phyloP scores from a whole-genome alignment of 495 filamentous ascomycete species.

The Rhypophila decipiens region DNA sequence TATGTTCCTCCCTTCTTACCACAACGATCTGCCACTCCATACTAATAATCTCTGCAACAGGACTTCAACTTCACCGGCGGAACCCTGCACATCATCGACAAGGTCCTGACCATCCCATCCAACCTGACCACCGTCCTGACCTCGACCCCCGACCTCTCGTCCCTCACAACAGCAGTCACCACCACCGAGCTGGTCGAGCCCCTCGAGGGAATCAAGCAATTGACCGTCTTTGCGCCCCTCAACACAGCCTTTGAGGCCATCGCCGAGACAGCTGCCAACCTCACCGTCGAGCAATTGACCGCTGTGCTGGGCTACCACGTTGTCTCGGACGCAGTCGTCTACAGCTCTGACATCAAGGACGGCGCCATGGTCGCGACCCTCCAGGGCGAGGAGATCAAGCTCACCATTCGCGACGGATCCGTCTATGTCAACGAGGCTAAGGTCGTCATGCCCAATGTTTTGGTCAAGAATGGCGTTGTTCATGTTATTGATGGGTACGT shows the following conservation, averaged over 20 bases:
- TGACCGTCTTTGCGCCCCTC: slow-evolving; percentile 56
- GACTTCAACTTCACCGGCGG: slow-evolving; percentile 38
- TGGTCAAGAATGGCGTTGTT: slow-evolving; percentile 47
- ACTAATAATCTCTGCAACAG: too few relatives aligned
- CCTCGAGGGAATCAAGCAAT: slow-evolving; percentile 36
- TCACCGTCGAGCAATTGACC: slow-evolving; percentile 11
- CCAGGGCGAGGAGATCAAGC: slow-evolving; percentile 32
- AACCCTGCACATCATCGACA: slow-evolving; percentile 59
- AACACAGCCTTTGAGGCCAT: slow-evolving; percentile 22
- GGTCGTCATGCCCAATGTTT: slow-evolving; percentile 41
- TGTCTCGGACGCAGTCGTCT: slow-evolving; percentile 29
- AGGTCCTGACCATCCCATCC: slow-evolving; percentile 49
- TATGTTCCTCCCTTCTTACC: too few relatives aligned
- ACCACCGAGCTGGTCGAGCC: slow-evolving; percentile 35
- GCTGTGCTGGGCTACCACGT: slow-evolving; percentile 20
- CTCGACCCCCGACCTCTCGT: slow-evolving; percentile 37
- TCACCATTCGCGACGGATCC: slow-evolving; percentile 31
- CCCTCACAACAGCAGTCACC: slow-evolving; percentile 51
- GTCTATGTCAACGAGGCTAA: slow-evolving; percentile 47
- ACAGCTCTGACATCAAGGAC: slow-evolving; percentile 29
- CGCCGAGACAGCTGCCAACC: slow-evolving; percentile 9
- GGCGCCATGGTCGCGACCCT: slow-evolving; percentile 31
- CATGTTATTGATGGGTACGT: slow-evolving; percentile 44
- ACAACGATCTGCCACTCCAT: too few relatives aligned
- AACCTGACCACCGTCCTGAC: slow-evolving; percentile 16